Percentiles rank a stretch among this genome's conserved stretches.
phyloP scores from a whole-genome alignment of 2,329 filamentous ascomycete species.

The Ophiosphaerella narmari region DNA sequence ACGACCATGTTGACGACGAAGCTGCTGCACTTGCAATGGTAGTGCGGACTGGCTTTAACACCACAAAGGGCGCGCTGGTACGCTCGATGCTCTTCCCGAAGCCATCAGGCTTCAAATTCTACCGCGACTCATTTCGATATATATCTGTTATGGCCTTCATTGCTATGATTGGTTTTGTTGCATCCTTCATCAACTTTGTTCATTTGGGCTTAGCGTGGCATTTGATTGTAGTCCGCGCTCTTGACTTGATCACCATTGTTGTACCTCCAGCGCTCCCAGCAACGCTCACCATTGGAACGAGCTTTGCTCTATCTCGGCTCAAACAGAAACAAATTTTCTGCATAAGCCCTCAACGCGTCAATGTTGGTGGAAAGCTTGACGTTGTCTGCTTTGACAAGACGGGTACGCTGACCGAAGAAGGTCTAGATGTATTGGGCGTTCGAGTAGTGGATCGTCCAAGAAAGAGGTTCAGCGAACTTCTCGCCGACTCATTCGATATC shows the following conservation, averaged over 20 bases:
- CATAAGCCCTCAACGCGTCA: slow-evolving; percentile 95
- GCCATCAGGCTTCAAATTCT: slow-evolving; percentile 97
- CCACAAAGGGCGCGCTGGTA: slow-evolving; percentile 92
- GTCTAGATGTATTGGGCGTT: slow-evolving; percentile 88
- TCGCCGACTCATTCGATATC: slow-evolving; percentile 67
- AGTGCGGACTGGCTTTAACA: slow-evolving; percentile 93
- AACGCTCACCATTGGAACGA: slow-evolving; percentile 93
- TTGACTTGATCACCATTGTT: slow-evolving; percentile 96
- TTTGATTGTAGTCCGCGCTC: slow-evolving; percentile 85
- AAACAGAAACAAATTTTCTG: slow-evolving; percentile 94
- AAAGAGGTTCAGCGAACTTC: slow-evolving; percentile 74
- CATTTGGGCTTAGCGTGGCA: slow-evolving; percentile 83
- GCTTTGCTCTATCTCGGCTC: slow-evolving; percentile 85
- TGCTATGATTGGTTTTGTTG: slow-evolving; percentile 83
- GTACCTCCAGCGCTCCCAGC: slow-evolving; percentile 94
- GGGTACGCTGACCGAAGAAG: slow-evolving; percentile 96
- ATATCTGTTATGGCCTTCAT: slow-evolving; percentile 94
- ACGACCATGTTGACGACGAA: slow-evolving; percentile 82
- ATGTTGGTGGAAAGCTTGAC: slow-evolving; percentile 93
- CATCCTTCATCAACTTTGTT: slow-evolving; percentile 92
- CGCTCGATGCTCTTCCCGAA: slow-evolving; percentile 99
- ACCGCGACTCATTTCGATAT: slow-evolving; percentile 95
- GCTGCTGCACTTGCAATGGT: slow-evolving; percentile 91
- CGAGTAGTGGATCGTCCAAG: slow-evolving; percentile 71
- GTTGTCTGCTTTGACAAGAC: slow-evolving; percentile 99